Evolutionary conservation across 208 protist species (phyloP), one percentile per base, ranked within the genome.

Genomic region (Wallacemonas sp.): DNA sequence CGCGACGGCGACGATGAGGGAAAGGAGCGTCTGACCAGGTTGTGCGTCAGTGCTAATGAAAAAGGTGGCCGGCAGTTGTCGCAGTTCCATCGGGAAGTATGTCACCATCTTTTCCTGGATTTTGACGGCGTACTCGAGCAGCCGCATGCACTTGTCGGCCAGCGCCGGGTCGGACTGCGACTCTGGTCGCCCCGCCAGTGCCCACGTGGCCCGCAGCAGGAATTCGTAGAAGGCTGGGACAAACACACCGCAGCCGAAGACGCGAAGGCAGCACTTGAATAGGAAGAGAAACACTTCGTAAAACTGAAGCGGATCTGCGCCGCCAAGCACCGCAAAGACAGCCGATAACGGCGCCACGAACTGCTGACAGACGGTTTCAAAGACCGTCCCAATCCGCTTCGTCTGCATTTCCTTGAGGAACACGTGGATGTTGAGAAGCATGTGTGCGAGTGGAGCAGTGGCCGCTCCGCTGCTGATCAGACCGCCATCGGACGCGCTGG

Each of bases 91-190:
- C 0, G 80, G 74, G 54, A 92, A 95, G 63, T 67, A 81, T 2
- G 32, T 56, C 21, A 86, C 70, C 23, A 78, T 76, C 21, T 70
- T 76, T 54, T 82, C 66, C 21, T 80, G 69, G 0, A 83, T 77
- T 56, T 95, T 93, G 29, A 90, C 48, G 5, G 81, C 79, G 71
- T 87, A 93, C 70, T 93, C 83, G 26, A 90, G 38, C 55, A 91
- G 60, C 17, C 84, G 81, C 49, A 72, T 63, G 1, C 75, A 69
- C 23, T 36, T 62, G 11, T 70, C 63, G 16, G 70, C 33, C 27
- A 44, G 19, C 19, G 62, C 23, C 8, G 78, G 36, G 6, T 61
- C 56, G 3, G 21, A 43, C 8, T 19, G 46, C 14, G 61, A n/a
- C 8, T 58, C 62, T 1, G 78, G 49, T 2, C 71, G 73, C 9